phyloP scores from a whole-genome alignment of 768 basidiomycete genomes.

The Amanita rubescens region DNA sequence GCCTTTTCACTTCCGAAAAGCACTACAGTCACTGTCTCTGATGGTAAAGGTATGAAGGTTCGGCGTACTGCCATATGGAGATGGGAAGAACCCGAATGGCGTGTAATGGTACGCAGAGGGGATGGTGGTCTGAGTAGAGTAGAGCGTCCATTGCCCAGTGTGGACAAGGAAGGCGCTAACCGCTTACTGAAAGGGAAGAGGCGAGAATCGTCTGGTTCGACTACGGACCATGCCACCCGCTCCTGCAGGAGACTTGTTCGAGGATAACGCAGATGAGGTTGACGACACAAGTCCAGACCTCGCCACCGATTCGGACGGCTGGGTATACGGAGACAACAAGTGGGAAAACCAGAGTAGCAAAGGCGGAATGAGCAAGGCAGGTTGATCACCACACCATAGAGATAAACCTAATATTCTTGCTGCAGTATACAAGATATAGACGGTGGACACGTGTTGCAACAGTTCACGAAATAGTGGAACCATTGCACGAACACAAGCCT shows the following conservation, averaged over 20 bases:
- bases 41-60: constrained; percentile 39
- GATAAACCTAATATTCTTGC: background rate
- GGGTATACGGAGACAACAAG: constrained; percentile 94
- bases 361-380: constrained; percentile 81
- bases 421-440: constrained; percentile 75
- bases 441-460: constrained; percentile 84
- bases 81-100: constrained; percentile 93
- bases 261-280: constrained; percentile 22
- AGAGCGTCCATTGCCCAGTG: constrained; percentile 51
- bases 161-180: constrained; percentile 37
- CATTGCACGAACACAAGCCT: constrained; percentile 23
- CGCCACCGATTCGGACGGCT: constrained; percentile 78
- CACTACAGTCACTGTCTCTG: constrained; percentile 48
- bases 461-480: constrained; percentile 64
- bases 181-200: constrained; percentile 44
- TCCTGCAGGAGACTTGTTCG: constrained; percentile 15
- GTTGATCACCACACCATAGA: constrained; percentile 8
- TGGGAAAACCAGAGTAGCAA: constrained; percentile 76
- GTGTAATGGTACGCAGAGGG: constrained; percentile 59
- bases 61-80: constrained; percentile 77
- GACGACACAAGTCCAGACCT: constrained; percentile 36
- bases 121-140: constrained; percentile 44
- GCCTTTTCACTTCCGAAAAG: constrained; percentile 61
- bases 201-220: constrained; percentile 25
- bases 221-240: constrained; percentile 14